A percentile compares a stretch with the other conserved stretches of the same genome.
These are phyloP conservation scores for Eucalyptus paniculata DNA, from an alignment of 345 rosid genomes.

Conservation along the genomic window DNA sequence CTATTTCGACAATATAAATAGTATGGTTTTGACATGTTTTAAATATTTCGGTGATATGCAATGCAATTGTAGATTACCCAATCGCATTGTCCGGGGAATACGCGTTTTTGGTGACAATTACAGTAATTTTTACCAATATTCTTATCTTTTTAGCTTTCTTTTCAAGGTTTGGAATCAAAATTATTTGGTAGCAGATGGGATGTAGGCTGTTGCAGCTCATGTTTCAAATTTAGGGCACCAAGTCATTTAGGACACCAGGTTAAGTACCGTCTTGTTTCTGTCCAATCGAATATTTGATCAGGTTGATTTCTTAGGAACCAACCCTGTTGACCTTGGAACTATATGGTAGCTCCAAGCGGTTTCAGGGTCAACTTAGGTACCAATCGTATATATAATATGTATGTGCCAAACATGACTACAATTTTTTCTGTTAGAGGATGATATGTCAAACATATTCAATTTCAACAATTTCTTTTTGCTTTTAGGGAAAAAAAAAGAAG, in stretches of 20 bases:
- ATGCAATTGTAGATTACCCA: neutral
- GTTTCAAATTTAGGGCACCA: neutral
- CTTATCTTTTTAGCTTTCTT: neutral
- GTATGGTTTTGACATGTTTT: neutral
- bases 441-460: neutral
- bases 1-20: neutral
- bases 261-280: neutral
- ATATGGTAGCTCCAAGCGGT: neutral
- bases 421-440: neutral
- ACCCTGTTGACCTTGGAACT: neutral
- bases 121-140: neutral
- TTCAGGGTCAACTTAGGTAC: neutral
- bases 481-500: rapidly evolving
- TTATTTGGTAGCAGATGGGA: neutral
- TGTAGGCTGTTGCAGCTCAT: neutral
- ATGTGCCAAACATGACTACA: neutral
- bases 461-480: neutral
- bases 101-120: neutral
- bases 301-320: neutral
- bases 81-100: neutral
- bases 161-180: neutral
- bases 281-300: neutral
- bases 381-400: neutral
- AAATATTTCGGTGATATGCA: neutral
- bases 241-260: neutral